phyloP scores from a whole-genome alignment of 306 rosid species.

The Lathyrus sativus region DNA sequence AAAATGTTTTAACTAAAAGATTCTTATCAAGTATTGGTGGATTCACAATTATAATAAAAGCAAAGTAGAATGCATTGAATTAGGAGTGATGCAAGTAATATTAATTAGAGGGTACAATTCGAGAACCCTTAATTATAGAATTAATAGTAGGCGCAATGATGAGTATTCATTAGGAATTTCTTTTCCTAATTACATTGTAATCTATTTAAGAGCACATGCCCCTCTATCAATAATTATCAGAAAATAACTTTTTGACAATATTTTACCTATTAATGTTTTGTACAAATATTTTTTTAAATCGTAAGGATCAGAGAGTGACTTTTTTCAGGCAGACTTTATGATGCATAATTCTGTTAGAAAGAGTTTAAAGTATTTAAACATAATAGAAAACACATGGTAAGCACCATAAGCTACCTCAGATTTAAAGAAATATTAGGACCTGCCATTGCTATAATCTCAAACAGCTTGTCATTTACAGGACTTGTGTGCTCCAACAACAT shows the following conservation, averaged over 20 bases:
- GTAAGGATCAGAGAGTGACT: conserved; percentile 11
- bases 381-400: conserved; percentile 6
- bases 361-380: conserved; percentile 7
- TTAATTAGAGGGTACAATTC: too few species aligned
- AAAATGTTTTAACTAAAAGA: too few species aligned
- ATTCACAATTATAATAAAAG: too few species aligned
- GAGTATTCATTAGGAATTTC: too few species aligned
- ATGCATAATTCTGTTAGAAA: conserved; percentile 17
- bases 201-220: too few species aligned
- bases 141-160: too few species aligned
- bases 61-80: too few species aligned
- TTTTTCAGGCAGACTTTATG: conserved; percentile 16
- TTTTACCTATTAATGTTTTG: background rate
- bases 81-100: too few species aligned
- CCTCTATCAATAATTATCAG: too few species aligned
- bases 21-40: too few species aligned
- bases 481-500: conserved; percentile 56
- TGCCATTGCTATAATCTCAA: conserved; percentile 70
- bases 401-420: conserved; percentile 56
- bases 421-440: conserved; percentile 61
- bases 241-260: background rate
- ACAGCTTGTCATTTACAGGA: conserved; percentile 62
- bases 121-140: too few species aligned
- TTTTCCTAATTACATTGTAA: too few species aligned
- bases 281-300: conserved; percentile 27